Percentiles rank a stretch among this genome's conserved stretches.
phyloP scores from a whole-genome alignment of 2,329 filamentous ascomycete genomes.

The Monilinia vaccinii-corymbosi region DNA sequence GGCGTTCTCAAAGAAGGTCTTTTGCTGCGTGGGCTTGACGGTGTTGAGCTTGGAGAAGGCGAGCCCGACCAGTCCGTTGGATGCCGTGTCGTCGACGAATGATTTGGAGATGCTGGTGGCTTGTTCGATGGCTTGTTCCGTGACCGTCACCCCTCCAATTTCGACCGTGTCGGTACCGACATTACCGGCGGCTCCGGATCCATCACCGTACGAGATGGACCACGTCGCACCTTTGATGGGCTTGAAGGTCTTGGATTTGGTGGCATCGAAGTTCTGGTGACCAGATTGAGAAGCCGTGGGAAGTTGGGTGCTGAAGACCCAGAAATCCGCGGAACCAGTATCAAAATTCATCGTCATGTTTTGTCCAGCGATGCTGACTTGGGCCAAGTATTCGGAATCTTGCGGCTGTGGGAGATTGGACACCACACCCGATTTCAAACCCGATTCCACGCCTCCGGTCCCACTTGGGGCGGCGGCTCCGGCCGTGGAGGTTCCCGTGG shows the following conservation, averaged over 20 bases:
- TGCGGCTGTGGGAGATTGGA: constrained; percentile 51
- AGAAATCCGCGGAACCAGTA: constrained; percentile 30
- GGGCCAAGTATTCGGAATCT: constrained; percentile 25
- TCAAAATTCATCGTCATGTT: constrained; percentile 30
- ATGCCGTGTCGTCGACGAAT: constrained; percentile 30
- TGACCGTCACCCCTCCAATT: constrained; percentile 30
- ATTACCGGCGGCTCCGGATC: constrained; percentile 30
- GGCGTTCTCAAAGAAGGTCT: constrained; percentile 31
- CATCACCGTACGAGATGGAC: constrained; percentile 33
- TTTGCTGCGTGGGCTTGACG: constrained; percentile 28
- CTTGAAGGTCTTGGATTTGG: constrained; percentile 26
- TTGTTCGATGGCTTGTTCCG: constrained; percentile 29
- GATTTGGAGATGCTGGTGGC: constrained; percentile 28
- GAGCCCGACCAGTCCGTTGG: constrained; percentile 56
- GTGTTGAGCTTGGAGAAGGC: constrained; percentile 34
- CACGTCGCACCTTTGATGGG: constrained; percentile 27
- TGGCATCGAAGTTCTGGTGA: constrained; percentile 27
- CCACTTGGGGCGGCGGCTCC: constrained; percentile 20
- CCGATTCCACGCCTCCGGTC: constrained; percentile 33
- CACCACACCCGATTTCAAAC: constrained; percentile 52
- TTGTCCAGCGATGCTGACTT: constrained; percentile 28
- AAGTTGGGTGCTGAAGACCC: constrained; percentile 31
- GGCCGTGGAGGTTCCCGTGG: constrained; percentile 10
- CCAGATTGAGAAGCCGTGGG: constrained; percentile 23
- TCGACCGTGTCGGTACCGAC: constrained; percentile 31